Evolutionary conservation across 2,329 filamentous ascomycete genomes (phyloP).

Genomic region (Monosporascus sp.): DNA sequence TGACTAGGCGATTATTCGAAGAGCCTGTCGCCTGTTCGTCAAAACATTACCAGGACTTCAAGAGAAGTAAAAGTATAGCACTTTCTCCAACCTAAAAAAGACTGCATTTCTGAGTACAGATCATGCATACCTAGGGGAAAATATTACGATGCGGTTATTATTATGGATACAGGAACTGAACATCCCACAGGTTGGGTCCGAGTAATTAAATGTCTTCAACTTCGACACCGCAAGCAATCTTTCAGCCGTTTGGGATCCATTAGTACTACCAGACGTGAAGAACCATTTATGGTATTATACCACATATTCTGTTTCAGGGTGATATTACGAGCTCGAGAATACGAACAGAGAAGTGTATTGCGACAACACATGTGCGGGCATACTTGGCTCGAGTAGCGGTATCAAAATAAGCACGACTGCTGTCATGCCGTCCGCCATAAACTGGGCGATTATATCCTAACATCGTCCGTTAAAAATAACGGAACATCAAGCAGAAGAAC

Average conservation of each 20-base stretch:
- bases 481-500: not conserved
- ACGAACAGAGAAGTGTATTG: not conserved
- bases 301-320: not conserved
- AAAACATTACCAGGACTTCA: not conserved
- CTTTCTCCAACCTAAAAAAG: slow-evolving; percentile 4
- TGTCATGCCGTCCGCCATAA: not conserved
- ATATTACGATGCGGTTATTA: slow-evolving; percentile 7
- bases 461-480: not conserved
- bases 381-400: not conserved
- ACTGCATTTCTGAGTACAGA: slow-evolving; percentile 7
- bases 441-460: not conserved
- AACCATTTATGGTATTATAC: slow-evolving; percentile 6
- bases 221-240: not conserved
- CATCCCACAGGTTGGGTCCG: slow-evolving; percentile 1
- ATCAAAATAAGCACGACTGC: too few relatives aligned
- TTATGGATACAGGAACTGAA: slow-evolving; percentile 4
- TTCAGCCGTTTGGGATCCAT: not conserved
- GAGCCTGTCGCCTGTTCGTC: not conserved
- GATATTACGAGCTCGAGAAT: not conserved
- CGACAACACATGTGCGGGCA: not conserved
- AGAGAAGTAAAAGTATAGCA: not conserved
- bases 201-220: slow-evolving; percentile 2
- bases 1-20: not conserved
- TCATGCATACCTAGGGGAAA: slow-evolving; percentile 3
- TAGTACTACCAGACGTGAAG: not conserved